Conservation (phyloP, 495 filamentous ascomycete genomes). For the Xylaria scruposa region DNA sequence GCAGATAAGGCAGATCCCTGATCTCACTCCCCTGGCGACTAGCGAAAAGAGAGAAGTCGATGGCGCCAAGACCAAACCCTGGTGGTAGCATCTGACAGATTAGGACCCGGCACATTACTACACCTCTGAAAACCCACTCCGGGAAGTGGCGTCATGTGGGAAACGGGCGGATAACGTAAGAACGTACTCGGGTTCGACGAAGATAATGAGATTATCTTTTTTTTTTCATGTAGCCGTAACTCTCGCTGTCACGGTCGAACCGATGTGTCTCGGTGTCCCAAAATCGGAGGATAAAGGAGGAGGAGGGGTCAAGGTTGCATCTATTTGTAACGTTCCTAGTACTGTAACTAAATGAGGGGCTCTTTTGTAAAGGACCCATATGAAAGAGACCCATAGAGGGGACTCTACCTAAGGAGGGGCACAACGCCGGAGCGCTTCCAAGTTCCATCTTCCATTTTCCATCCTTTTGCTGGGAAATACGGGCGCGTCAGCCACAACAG, state of each 20-base stretch:
- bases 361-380: constrained; percentile 8
- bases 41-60: neutral
- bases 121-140: neutral
- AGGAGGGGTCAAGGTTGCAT: constrained; percentile 16
- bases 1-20: constrained; percentile 19
- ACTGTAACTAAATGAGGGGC: neutral
- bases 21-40: constrained; percentile 9
- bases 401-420: constrained; percentile 8
- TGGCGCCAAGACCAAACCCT: constrained; percentile 16
- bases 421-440: neutral
- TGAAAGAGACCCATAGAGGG: constrained; percentile 15
- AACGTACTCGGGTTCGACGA: constrained; percentile 2
- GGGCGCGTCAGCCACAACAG: neutral
- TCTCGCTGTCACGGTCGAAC: neutral
- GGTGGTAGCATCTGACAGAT: constrained; percentile 22
- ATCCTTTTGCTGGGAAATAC: neutral
- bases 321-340: neutral
- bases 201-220: neutral
- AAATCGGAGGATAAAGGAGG: constrained; percentile 10
- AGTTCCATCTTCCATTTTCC: neutral
- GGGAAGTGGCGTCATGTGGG: constrained; percentile 12
- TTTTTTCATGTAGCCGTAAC: neutral
- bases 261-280: neutral
- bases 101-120: constrained; percentile 18
- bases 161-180: constrained; percentile 15